Evolutionary conservation across 2,329 filamentous ascomycete species (phyloP).

Genomic region (Diaporthe capsici): DNA sequence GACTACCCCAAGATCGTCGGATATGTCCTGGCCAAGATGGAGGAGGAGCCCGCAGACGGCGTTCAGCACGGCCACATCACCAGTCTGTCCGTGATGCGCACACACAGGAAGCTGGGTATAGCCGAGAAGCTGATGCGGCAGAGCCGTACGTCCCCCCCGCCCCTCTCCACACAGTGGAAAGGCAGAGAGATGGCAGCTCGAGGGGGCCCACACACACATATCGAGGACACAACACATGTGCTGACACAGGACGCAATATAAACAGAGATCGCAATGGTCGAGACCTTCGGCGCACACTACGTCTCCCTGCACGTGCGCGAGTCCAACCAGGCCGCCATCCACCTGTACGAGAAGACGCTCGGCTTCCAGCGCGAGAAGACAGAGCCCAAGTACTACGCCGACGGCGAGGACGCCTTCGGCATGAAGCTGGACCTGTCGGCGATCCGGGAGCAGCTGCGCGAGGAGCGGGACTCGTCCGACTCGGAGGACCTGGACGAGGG

Average conservation of each 20-base stretch:
- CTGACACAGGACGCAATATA: constrained; percentile 52
- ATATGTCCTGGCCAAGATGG: constrained; percentile 99
- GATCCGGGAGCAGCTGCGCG: constrained; percentile 65
- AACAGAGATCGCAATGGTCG: constrained; percentile 90
- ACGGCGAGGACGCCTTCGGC: constrained; percentile 94
- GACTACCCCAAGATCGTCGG: constrained; percentile 98
- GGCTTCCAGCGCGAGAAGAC: constrained; percentile 90
- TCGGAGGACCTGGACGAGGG: constrained; percentile 71
- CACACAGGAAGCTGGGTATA: constrained; percentile 89
- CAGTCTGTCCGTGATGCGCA: constrained; percentile 94
- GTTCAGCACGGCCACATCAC: constrained; percentile 97
- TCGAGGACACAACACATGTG: background rate
- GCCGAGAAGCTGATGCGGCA: constrained; percentile 98
- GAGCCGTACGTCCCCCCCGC: constrained; percentile 80
- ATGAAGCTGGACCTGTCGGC: constrained; percentile 89
- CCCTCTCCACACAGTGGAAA: too few relatives aligned
- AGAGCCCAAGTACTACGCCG: constrained; percentile 94
- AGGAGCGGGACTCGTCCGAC: constrained; percentile 52
- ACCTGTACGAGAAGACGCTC: constrained; percentile 92
- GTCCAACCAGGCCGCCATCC: constrained; percentile 91
- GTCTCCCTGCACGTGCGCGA: constrained; percentile 96
- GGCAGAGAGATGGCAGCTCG: too few relatives aligned
- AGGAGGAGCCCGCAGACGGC: constrained; percentile 94
- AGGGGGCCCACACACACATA: background rate
- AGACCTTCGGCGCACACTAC: constrained; percentile 91